Conservation (phyloP, 768 basidiomycete genomes). For the Macrolepiota fuliginosa region DNA sequence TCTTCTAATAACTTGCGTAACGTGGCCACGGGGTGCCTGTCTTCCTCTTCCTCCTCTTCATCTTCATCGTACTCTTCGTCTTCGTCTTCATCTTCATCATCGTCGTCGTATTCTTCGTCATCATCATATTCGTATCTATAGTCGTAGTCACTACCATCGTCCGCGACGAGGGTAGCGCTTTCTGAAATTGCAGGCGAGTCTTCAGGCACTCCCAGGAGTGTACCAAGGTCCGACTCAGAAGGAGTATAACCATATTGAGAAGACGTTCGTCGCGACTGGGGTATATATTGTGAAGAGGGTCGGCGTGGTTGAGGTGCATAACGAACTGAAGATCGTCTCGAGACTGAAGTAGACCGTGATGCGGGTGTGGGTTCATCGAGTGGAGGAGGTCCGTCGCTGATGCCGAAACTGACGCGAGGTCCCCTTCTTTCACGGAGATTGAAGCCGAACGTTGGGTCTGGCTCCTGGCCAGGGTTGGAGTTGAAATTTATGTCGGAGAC, state of each 20-base stretch:
- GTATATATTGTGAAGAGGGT: neutral
- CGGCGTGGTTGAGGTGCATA: neutral
- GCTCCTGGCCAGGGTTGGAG: too few species aligned
- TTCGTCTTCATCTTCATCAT: conserved; percentile 23
- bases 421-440: neutral
- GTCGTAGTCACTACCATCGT: conserved; percentile 29
- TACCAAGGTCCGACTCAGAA: conserved; percentile 9
- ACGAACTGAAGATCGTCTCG: conserved; percentile 7
- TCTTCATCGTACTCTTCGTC: conserved; percentile 26
- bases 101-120: conserved; percentile 24
- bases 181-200: conserved; percentile 11
- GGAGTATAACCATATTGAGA: conserved; percentile 7
- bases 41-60: conserved; percentile 28
- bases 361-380: neutral
- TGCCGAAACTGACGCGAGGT: conserved; percentile 13
- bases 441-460: neutral
- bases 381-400: conserved; percentile 4
- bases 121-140: conserved; percentile 16
- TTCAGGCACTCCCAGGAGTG: conserved; percentile 9
- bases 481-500: neutral
- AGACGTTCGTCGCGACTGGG: conserved; percentile 6
- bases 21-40: conserved; percentile 27
- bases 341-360: neutral
- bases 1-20: conserved; percentile 56
- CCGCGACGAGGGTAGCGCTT: conserved; percentile 13